A percentile compares a stretch with the other conserved stretches of the same genome.
These are phyloP conservation scores for Acanthochlamys bracteata DNA, from an alignment of 106 monocot genomes.

Conservation along the genomic window DNA sequence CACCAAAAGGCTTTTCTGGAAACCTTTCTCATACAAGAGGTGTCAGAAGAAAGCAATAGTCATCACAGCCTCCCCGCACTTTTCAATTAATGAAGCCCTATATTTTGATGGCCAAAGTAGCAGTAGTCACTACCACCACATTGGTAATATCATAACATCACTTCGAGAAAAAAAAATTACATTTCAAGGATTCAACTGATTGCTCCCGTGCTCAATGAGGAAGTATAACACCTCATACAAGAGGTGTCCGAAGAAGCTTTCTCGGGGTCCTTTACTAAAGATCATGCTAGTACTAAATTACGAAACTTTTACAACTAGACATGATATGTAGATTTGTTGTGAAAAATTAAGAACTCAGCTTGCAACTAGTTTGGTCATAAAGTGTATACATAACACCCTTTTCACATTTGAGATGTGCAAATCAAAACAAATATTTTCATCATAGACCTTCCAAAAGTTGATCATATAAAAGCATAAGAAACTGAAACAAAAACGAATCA, in stretches of 20 bases:
- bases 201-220: background rate
- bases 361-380: background rate
- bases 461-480: background rate
- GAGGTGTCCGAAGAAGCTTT: background rate
- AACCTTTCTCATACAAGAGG: constrained; percentile 59
- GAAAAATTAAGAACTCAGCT: too few species aligned
- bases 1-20: constrained; percentile 22
- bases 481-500: background rate
- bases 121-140: too few species aligned
- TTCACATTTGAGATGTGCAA: background rate
- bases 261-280: background rate
- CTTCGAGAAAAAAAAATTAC: too few species aligned
- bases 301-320: too few species aligned
- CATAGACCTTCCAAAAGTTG: too few species aligned
- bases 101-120: too few species aligned
- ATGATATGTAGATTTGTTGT: too few species aligned
- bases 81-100: too few species aligned
- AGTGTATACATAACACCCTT: background rate
- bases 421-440: too few species aligned
- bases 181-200: background rate
- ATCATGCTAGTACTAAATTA: too few species aligned
- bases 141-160: too few species aligned
- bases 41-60: constrained; percentile 44
- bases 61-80: constrained; percentile 12
- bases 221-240: background rate